A percentile compares a stretch with the other conserved stretches of the same genome.
Conservation (phyloP, 2,329 filamentous ascomycete species). For the Passalora sequoiae region DNA sequence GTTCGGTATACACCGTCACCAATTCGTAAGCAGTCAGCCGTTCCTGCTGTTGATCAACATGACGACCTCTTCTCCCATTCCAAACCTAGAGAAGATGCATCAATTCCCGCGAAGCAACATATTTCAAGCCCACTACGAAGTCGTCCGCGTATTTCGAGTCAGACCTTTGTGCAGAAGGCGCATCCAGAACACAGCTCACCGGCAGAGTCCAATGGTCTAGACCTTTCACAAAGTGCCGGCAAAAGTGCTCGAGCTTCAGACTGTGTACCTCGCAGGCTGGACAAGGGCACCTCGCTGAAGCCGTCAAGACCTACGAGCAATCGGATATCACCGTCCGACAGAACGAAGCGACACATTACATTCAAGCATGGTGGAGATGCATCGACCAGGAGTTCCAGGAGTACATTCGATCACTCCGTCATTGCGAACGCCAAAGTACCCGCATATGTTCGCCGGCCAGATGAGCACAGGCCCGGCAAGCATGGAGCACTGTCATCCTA, state of each 20-base stretch:
- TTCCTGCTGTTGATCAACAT: conserved; percentile 17
- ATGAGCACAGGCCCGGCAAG: conserved; percentile 1
- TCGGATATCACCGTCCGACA: conserved; percentile 8
- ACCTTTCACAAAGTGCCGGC: conserved; percentile 4
- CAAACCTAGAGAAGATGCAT: conserved; percentile 17
- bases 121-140: conserved; percentile 18
- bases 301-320: conserved; percentile 6
- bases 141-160: conserved; percentile 33
- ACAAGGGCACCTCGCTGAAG: not conserved
- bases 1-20: conserved; percentile 25
- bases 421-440: conserved; percentile 25
- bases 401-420: not conserved
- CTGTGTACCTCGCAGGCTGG: not conserved
- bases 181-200: not conserved
- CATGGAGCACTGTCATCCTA: conserved; percentile 12
- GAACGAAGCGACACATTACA: conserved; percentile 14
- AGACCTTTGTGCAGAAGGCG: conserved; percentile 32
- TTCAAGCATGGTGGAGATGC: conserved; percentile 17
- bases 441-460: conserved; percentile 22
- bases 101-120: conserved; percentile 8
- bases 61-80: conserved; percentile 37
- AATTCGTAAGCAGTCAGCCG: conserved; percentile 1
- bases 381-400: conserved; percentile 5
- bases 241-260: conserved; percentile 3
- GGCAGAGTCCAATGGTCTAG: not conserved